Percentiles rank a stretch among this genome's conserved stretches.
phyloP scores from a whole-genome alignment of 345 rosid genomes.

The Litchi chinensis region DNA sequence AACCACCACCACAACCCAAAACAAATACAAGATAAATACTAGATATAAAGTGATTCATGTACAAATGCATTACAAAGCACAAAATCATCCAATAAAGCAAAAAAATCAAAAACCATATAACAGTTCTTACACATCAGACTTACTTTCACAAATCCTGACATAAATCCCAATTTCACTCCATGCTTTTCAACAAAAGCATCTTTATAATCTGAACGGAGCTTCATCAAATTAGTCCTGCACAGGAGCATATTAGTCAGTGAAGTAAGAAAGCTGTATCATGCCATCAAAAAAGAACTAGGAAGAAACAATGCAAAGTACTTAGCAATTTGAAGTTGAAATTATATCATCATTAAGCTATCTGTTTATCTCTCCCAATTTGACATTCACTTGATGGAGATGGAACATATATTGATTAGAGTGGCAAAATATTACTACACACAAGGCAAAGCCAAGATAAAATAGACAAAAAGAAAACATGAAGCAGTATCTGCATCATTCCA shows the following conservation, averaged over 20 bases:
- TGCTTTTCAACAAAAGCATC: conserved; percentile 96
- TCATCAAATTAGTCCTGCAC: conserved; percentile 96
- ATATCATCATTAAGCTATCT: not conserved
- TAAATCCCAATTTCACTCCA: conserved; percentile 94
- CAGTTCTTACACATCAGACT: not conserved
- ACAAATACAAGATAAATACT: not conserved
- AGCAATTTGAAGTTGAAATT: not conserved
- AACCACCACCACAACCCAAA: not conserved
- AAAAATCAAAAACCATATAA: not conserved
- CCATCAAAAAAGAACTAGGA: not conserved
- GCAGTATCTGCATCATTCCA: not conserved
- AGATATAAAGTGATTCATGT: not conserved
- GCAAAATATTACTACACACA: not conserved
- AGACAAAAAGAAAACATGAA: not conserved
- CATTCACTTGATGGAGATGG: not conserved
- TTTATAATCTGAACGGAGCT: conserved; percentile 94
- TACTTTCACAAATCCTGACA: conserved; percentile 98
- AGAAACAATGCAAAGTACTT: not conserved
- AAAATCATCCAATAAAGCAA: not conserved
- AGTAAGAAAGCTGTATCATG: not conserved
- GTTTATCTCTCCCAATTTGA: too few relatives aligned
- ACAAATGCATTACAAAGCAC: not conserved
- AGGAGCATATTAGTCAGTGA: conserved; percentile 12
- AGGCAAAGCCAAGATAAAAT: conserved; percentile 5
- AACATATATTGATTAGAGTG: conserved; percentile 3